Percentiles rank a stretch among this genome's conserved stretches.
Conservation (phyloP, 2,329 filamentous ascomycete genomes). For the Gaeumannomyces tritici region DNA sequence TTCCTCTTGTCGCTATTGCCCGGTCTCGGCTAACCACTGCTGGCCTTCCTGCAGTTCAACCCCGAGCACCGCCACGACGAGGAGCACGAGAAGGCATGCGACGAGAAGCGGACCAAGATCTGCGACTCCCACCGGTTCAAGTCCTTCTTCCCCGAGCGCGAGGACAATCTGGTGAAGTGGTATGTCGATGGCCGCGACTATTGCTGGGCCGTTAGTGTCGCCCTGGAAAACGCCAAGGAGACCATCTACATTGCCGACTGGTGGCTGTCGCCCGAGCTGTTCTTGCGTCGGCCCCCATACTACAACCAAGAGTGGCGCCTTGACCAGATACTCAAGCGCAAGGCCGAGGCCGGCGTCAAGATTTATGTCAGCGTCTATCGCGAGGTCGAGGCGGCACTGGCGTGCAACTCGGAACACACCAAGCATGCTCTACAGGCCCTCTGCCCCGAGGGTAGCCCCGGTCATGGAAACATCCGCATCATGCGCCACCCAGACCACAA, state of each 20-base stretch:
- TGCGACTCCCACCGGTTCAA: constrained; percentile 69
- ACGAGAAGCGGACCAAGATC: constrained; percentile 67
- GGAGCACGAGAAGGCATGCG: constrained; percentile 75
- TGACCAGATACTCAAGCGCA: constrained; percentile 78
- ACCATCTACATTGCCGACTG: constrained; percentile 94
- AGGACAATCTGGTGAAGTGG: constrained; percentile 88
- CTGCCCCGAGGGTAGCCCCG: constrained; percentile 72
- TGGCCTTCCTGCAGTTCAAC: constrained; percentile 51
- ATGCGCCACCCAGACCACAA: constrained; percentile 95
- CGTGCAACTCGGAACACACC: constrained; percentile 87
- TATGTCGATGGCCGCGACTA: constrained; percentile 95
- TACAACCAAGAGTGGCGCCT: constrained; percentile 78
- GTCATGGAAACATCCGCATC: constrained; percentile 78
- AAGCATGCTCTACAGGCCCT: constrained; percentile 75
- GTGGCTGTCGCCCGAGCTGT: constrained; percentile 90
- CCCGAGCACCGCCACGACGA: constrained; percentile 88
- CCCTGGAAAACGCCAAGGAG: constrained; percentile 82
- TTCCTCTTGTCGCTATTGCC: neutral
- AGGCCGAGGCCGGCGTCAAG: constrained; percentile 85
- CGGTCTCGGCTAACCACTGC: neutral
- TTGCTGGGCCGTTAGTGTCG: constrained; percentile 85
- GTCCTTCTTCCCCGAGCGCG: constrained; percentile 82
- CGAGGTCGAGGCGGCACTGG: constrained; percentile 71
- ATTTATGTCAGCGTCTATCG: constrained; percentile 92
- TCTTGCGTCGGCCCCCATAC: constrained; percentile 74